Conservation (phyloP, 257 asterid species). For the Schizonepeta tenuifolia region DNA sequence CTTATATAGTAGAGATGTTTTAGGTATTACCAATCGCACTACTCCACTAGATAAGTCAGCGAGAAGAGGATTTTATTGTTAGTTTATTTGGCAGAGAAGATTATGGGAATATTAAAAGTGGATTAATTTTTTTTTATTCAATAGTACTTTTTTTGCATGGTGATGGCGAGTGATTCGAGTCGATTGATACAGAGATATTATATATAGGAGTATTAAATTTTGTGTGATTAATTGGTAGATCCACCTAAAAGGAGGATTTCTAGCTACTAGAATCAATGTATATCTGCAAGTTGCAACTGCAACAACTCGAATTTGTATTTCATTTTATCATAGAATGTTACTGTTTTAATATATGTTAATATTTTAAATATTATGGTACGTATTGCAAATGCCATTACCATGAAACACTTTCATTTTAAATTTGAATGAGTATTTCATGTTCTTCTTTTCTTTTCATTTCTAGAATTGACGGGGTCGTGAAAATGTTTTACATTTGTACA, state of each 20-base stretch:
- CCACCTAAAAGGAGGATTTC: background rate
- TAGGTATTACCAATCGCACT: slow-evolving; percentile 4
- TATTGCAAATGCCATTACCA: too few species aligned
- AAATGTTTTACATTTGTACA: too few species aligned
- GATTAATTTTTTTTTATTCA: background rate
- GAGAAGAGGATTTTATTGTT: background rate
- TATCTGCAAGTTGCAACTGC: slow-evolving; percentile 7
- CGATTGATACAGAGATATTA: background rate
- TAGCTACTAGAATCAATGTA: background rate
- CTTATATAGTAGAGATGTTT: background rate
- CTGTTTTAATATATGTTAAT: background rate
- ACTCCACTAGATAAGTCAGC: background rate
- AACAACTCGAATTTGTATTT: background rate
- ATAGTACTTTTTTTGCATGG: slow-evolving; percentile 29
- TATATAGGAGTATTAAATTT: background rate
- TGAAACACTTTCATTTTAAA: too few species aligned
- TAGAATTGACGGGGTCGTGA: too few species aligned
- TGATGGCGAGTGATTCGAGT: background rate
- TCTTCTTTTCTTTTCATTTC: too few species aligned
- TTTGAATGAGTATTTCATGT: too few species aligned
- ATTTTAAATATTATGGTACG: too few species aligned
- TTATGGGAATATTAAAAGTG: background rate
- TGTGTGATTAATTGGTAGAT: slow-evolving; percentile 24
- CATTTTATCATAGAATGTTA: background rate
- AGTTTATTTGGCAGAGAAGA: background rate